phyloP scores from a whole-genome alignment of 2,329 filamentous ascomycete genomes.

The Colletotrichum lini region DNA sequence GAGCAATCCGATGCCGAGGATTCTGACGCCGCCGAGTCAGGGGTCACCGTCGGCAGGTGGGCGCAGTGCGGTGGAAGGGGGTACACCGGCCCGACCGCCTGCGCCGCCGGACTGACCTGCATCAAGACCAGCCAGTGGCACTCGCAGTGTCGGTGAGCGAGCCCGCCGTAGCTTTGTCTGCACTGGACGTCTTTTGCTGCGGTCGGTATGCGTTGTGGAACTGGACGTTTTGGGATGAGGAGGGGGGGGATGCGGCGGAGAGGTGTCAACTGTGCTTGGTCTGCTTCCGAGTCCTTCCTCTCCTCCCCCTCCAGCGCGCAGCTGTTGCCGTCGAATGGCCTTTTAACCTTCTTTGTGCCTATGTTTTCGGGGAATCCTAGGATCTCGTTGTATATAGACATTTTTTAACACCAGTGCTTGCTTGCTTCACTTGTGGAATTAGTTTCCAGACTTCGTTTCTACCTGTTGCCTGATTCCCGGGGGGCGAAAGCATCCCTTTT shows the following conservation, averaged over 20 bases:
- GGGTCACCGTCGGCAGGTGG: conserved; percentile 47
- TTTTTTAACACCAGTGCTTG: neutral
- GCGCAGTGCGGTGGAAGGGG: conserved; percentile 55
- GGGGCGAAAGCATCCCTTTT: too few relatives aligned
- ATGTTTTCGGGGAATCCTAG: neutral
- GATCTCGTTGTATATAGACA: neutral
- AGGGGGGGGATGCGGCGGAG: too few relatives aligned
- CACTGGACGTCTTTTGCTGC: neutral
- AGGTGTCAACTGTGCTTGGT: too few relatives aligned
- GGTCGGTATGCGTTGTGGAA: neutral
- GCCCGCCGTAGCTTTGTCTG: neutral
- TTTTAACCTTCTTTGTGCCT: neutral
- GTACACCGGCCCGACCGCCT: conserved; percentile 54
- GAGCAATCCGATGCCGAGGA: neutral
- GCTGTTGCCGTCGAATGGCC: too few relatives aligned
- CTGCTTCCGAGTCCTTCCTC: too few relatives aligned
- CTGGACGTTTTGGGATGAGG: too few relatives aligned
- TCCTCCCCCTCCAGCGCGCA: neutral
- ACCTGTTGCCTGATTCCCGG: too few relatives aligned
- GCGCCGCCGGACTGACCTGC: conserved; percentile 54
- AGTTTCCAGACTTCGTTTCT: neutral
- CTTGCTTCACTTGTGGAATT: neutral
- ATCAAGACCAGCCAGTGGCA: conserved; percentile 56
- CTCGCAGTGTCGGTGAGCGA: conserved; percentile 56
- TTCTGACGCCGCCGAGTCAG: neutral